A percentile compares a stretch with the other conserved stretches of the same genome.
Conservation (phyloP, 2,329 filamentous ascomycete species). For the Ambrosiella cleistominuta region DNA sequence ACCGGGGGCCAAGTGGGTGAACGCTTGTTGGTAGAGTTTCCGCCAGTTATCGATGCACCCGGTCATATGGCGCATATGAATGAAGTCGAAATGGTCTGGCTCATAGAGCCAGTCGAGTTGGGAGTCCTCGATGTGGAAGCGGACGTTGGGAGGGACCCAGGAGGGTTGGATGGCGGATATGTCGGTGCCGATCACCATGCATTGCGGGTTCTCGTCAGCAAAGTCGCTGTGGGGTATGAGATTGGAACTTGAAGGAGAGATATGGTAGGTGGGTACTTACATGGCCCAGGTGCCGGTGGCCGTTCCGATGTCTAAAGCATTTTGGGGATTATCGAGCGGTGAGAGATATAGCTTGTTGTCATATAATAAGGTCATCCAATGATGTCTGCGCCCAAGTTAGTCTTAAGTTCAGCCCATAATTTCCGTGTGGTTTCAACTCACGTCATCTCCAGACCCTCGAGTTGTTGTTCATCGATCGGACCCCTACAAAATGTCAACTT, state of each 20-base stretch:
- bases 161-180: constrained; percentile 38
- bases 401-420: not conserved
- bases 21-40: constrained; percentile 33
- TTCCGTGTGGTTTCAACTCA: constrained; percentile 3
- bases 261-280: constrained; percentile 23
- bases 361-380: constrained; percentile 16
- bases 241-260: not conserved
- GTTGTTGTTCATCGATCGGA: constrained; percentile 14
- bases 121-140: constrained; percentile 22
- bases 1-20: constrained; percentile 28
- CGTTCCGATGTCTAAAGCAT: constrained; percentile 32
- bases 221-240: constrained; percentile 25
- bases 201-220: constrained; percentile 26
- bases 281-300: constrained; percentile 39
- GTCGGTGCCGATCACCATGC: constrained; percentile 32
- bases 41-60: constrained; percentile 41
- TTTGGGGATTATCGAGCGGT: constrained; percentile 16
- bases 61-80: constrained; percentile 40
- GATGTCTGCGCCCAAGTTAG: constrained; percentile 13
- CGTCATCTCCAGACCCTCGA: constrained; percentile 15
- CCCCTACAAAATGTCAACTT: constrained; percentile 4
- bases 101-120: constrained; percentile 27
- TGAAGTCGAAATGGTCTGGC: constrained; percentile 34
- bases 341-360: constrained; percentile 16
- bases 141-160: constrained; percentile 28